A percentile compares a stretch with the other conserved stretches of the same genome.
Evolutionary conservation across 768 basidiomycete genomes (phyloP).

Genomic region (Paxillus rubicundulus): DNA sequence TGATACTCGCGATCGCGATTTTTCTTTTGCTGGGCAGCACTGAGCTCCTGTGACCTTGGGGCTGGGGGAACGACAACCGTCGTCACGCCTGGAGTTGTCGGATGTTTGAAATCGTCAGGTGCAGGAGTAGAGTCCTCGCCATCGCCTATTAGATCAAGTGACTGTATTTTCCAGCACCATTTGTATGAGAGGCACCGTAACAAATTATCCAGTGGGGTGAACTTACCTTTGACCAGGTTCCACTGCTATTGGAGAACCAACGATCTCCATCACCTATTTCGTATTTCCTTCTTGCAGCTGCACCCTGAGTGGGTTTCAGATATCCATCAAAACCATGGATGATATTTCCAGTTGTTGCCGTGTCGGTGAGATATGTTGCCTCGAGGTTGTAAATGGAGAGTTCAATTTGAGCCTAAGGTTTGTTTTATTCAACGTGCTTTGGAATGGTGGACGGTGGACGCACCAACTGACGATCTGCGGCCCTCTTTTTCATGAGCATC

Average conservation of each 20-base stretch:
- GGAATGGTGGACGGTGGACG: slow-evolving; percentile 21
- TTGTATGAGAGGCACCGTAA: slow-evolving; percentile 1
- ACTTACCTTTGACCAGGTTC: slow-evolving; percentile 69
- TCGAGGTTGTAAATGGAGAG: slow-evolving; percentile 77
- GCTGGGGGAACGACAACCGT: slow-evolving; percentile 79
- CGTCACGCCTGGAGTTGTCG: slow-evolving; percentile 68
- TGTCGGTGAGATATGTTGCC: slow-evolving; percentile 73
- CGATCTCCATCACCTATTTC: slow-evolving; percentile 78
- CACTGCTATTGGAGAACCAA: slow-evolving; percentile 79
- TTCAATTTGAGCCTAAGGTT: slow-evolving; percentile 69
- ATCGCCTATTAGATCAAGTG: slow-evolving; percentile 71
- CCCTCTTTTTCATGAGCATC: slow-evolving; percentile 72
- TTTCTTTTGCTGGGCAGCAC: slow-evolving; percentile 73
- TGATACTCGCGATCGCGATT: slow-evolving; percentile 80
- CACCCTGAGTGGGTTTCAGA: slow-evolving; percentile 66
- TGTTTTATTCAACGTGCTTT: background rate
- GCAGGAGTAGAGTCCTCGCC: slow-evolving; percentile 60
- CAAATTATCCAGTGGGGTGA: background rate
- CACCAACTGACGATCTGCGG: slow-evolving; percentile 75
- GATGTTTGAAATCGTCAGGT: slow-evolving; percentile 65
- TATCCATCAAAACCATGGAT: slow-evolving; percentile 87
- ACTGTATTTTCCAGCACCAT: slow-evolving; percentile 42
- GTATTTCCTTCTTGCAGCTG: slow-evolving; percentile 55
- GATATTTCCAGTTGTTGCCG: slow-evolving; percentile 81
- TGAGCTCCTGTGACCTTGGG: slow-evolving; percentile 61